These are phyloP conservation scores for Pythium oligandrum DNA, from an alignment of 352 stramenopile genomes.

Conservation along the genomic window DNA sequence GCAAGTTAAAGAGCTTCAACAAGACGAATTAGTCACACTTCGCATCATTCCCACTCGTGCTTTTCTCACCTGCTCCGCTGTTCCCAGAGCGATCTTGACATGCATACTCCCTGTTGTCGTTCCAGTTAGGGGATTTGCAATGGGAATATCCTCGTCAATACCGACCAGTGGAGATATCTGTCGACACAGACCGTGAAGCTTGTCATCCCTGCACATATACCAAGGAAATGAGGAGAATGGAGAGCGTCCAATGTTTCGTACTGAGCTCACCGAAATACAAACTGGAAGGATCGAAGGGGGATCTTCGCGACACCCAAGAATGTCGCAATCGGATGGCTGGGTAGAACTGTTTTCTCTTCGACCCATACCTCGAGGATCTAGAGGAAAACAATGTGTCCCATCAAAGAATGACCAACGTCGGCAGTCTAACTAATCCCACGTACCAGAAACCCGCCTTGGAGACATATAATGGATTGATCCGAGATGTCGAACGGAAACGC, in stretches of 20 bases:
- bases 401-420: too few species aligned
- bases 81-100: slow-evolving; percentile 33
- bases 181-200: background rate
- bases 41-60: too few species aligned
- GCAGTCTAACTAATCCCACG: background rate
- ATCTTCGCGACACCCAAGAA: slow-evolving; percentile 17
- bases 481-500: slow-evolving; percentile 18
- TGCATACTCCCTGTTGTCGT: slow-evolving; percentile 26
- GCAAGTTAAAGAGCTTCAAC: slow-evolving; percentile 6
- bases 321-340: slow-evolving; percentile 5
- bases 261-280: too few species aligned
- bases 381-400: background rate
- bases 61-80: slow-evolving; percentile 46
- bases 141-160: slow-evolving; percentile 29
- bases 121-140: slow-evolving; percentile 44
- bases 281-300: slow-evolving; percentile 11
- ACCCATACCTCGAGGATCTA: slow-evolving; percentile 22
- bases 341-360: slow-evolving; percentile 8
- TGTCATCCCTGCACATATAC: background rate
- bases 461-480: slow-evolving; percentile 6
- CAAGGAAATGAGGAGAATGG: too few species aligned
- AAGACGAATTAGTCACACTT: too few species aligned
- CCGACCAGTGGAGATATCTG: slow-evolving; percentile 9
- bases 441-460: slow-evolving; percentile 11
- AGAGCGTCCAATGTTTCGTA: too few species aligned